Evolutionary conservation across 2,329 filamentous ascomycete species (phyloP), one percentile per base, ranked within the genome.

Genomic region (Verticillium albo-atrum): DNA sequence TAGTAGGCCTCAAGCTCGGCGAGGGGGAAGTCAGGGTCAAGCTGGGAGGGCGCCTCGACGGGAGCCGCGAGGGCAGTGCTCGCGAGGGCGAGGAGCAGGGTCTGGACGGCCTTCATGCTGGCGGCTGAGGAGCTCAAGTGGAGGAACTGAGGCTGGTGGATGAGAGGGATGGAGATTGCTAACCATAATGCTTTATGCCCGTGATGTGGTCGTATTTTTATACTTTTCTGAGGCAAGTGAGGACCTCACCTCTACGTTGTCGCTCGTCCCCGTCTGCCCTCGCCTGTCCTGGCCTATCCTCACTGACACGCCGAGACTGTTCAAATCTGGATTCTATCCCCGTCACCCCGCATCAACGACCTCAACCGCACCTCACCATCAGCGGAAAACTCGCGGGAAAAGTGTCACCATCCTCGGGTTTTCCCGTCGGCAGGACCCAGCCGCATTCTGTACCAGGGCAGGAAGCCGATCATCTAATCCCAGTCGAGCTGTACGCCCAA

Each of bases 1-100:
- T 62, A 62, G 61, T 62, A 62, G 47, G 57, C 61, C 57, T 62
- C 61, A 30, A 62, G 61, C 54, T 59, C 59, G n/a, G 56, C 54
- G 51, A 62, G 27, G 51, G 61, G 61, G 54, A 62, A 57, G 7
- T 52, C 37, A 4, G 35, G 15, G 26, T 57, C 61, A 51, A 34
- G 26, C 34, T 60, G 59, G 27, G 55, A 37, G 34, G 30, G 14
- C 30, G 30, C 9, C 9, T 50, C 42, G n/a, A 50, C 42, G 20
- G 42, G 42, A 20, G 42, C 42, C 9, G 42, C 42, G 42, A 50
- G 20, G 7, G 42, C 42, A 12, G 57, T 50, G 15, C 56, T 55
- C 54, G 54, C 61, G 28, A 60, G 59, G 51, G 58, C 51, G 54
- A 62, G 47, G 32, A 62, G 52, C 20, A 62, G 51, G 32, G 54